Base-by-base conservation (phyloP, 2,329 filamentous ascomycete species). In the Chrysoporthe deuterocubensis region DNA sequence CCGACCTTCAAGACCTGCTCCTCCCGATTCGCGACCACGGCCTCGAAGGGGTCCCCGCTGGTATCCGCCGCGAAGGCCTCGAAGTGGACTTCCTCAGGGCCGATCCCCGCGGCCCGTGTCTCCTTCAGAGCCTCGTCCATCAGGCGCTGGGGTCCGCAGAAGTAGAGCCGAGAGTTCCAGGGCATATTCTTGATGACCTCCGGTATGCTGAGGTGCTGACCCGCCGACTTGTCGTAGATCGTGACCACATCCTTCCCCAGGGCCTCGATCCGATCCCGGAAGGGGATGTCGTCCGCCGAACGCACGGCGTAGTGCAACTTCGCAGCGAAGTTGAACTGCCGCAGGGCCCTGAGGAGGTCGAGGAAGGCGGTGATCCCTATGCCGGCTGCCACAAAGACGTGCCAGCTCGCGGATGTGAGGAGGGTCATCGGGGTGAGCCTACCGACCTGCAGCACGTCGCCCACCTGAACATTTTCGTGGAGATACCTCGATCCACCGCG, bases 281-380 rank as follows among this genome's bases (percentile, higher is more conserved):
- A 90, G 0, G 88, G 85, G 0, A 88, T 74, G 8, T 90, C 87
- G 0, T 80, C 79, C 0, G 74, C 73, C 0, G 79, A 82, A 9
- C 84, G 82, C 16, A 90, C 84, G 0, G 84, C 87, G 69, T 88
- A 90, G 76, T 91, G 88, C 52, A 91, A 75, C 32, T 80, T 78
- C 48, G 82, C 83, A 66, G 83, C 82, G 74, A 78, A 84, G 72
- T 87, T 81, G 68, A 85, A 83, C 4, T 72, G 43, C 18, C 77
- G 74, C 68, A 82, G 81, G 1, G 42, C 64, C 61, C 83, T 76
- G 3, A 87, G 73, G 34, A 87, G 78, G 0, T 79, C 72, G 9
- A 91, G 73, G 70, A 91, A 91, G 0, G 89, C 89, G 1, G 89
- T 91, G 69, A 91, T 85, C 0, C 89, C 89, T 42, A 91, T 87